These are phyloP conservation scores for Saccharomyces pastorianus DNA, from an alignment of 1,139 yeast genomes.

Conservation along the genomic window DNA sequence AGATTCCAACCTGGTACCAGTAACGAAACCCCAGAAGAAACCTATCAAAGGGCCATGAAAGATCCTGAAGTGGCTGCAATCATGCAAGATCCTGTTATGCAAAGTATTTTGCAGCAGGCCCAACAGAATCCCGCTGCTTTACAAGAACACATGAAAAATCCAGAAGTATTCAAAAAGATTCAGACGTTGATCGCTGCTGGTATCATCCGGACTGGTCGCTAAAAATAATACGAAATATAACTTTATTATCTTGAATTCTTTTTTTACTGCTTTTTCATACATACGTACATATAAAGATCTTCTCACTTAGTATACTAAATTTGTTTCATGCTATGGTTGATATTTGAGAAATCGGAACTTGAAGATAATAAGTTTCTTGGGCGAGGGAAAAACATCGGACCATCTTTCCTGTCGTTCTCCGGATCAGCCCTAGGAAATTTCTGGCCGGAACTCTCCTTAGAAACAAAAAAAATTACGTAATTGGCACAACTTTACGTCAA, in stretches of 20 bases:
- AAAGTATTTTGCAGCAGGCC: conserved; percentile 88
- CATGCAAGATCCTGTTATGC: conserved; percentile 95
- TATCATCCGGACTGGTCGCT: conserved; percentile 64
- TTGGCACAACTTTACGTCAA: neutral
- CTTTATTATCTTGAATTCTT: neutral
- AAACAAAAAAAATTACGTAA: neutral
- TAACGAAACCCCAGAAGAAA: conserved; percentile 93
- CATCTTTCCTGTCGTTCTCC: neutral
- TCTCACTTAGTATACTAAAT: neutral
- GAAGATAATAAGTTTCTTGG: neutral
- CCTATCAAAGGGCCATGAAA: conserved; percentile 79
- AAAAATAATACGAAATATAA: neutral
- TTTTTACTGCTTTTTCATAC: neutral
- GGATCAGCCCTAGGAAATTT: neutral
- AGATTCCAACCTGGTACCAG: conserved; percentile 69
- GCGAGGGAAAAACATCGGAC: neutral
- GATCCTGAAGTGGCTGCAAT: conserved; percentile 92
- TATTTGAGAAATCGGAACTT: neutral
- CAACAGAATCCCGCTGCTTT: conserved; percentile 93
- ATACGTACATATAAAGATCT: neutral
- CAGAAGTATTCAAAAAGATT: conserved; percentile 82
- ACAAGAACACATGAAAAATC: conserved; percentile 96
- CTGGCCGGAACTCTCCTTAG: neutral
- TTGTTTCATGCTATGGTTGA: neutral
- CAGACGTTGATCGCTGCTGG: conserved; percentile 93